These are phyloP conservation scores for Hypoxylon sp. DNA, from an alignment of 2,329 filamentous ascomycete genomes.

Conservation along the genomic window DNA sequence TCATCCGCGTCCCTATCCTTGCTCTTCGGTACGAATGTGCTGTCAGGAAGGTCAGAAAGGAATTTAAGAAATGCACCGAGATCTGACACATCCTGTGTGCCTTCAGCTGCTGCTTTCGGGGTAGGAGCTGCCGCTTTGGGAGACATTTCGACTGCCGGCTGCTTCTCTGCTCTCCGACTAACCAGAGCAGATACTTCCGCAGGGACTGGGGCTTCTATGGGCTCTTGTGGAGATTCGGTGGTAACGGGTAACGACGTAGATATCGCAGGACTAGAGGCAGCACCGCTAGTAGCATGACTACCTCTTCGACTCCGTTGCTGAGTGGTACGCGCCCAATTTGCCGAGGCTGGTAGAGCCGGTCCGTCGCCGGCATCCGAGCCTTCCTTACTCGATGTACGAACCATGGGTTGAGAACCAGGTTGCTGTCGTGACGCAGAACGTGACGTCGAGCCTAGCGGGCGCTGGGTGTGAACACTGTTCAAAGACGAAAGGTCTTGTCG, in stretches of 20 bases:
- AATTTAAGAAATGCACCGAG: conserved; percentile 45
- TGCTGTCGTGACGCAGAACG: conserved; percentile 67
- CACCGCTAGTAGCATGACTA: conserved; percentile 84
- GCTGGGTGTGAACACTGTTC: conserved; percentile 87
- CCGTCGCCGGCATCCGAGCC: conserved; percentile 80
- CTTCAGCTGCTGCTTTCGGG: conserved; percentile 14
- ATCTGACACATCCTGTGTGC: conserved; percentile 38
- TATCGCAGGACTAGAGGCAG: conserved; percentile 84
- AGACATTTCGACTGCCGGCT: conserved; percentile 37
- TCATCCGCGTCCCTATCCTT: conserved; percentile 43
- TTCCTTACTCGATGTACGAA: conserved; percentile 81
- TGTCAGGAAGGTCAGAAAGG: conserved; percentile 49
- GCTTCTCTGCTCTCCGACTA: conserved; percentile 48
- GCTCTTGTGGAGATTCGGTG: conserved; percentile 62
- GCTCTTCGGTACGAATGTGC: conserved; percentile 53
- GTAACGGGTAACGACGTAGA: conserved; percentile 68
- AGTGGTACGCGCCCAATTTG: conserved; percentile 87
- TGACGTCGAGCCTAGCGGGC: conserved; percentile 69
- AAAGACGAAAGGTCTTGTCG: conserved; percentile 94
- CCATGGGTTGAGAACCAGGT: conserved; percentile 72
- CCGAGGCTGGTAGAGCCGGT: conserved; percentile 91
- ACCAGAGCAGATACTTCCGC: conserved; percentile 48
- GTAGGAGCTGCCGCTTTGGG: conserved; percentile 16
- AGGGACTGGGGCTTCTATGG: conserved; percentile 53
- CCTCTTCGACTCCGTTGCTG: conserved; percentile 75